Conservation (phyloP, 768 basidiomycete genomes). For the Termitomyces sp. region DNA sequence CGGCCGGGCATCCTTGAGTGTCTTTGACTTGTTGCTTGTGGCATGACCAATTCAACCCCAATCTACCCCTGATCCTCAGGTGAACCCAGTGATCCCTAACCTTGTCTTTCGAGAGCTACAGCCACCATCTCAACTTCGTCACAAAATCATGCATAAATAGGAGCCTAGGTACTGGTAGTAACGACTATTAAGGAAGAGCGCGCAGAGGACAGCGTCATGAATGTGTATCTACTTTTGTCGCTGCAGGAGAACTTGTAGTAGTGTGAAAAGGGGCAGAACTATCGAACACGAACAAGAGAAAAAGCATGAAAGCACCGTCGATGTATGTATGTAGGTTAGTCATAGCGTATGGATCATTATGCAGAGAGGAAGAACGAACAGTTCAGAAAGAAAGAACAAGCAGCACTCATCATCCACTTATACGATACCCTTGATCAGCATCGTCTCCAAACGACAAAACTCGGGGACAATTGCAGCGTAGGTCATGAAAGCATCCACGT, state of each 20-base stretch:
- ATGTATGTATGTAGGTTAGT: constrained; percentile 5
- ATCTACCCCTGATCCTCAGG: too few relatives aligned
- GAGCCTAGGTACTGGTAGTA: constrained; percentile 7
- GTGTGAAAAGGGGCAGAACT: background rate
- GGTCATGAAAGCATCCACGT: constrained; percentile 80
- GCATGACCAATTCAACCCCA: too few relatives aligned
- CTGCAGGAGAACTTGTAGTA: constrained; percentile 2
- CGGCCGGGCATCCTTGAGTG: too few relatives aligned
- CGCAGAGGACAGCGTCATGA: constrained; percentile 12
- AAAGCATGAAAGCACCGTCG: constrained; percentile 16
- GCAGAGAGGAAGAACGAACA: constrained; percentile 5
- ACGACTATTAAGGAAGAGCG: constrained; percentile 12
- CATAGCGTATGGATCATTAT: constrained; percentile 11
- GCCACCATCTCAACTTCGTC: background rate
- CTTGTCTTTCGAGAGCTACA: background rate
- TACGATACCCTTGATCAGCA: constrained; percentile 66
- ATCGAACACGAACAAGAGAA: constrained; percentile 8
- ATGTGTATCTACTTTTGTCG: constrained; percentile 19
- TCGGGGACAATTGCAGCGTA: constrained; percentile 87
- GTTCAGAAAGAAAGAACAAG: constrained; percentile 1
- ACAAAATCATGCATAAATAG: constrained; percentile 9
- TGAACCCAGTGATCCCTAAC: too few relatives aligned
- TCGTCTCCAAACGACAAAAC: constrained; percentile 75
- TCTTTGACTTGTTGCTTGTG: too few relatives aligned
- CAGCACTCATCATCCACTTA: constrained; percentile 22